These are phyloP conservation scores for Vitis labrusca DNA, from an alignment of 164 flowering plant species.

Conservation along the genomic window DNA sequence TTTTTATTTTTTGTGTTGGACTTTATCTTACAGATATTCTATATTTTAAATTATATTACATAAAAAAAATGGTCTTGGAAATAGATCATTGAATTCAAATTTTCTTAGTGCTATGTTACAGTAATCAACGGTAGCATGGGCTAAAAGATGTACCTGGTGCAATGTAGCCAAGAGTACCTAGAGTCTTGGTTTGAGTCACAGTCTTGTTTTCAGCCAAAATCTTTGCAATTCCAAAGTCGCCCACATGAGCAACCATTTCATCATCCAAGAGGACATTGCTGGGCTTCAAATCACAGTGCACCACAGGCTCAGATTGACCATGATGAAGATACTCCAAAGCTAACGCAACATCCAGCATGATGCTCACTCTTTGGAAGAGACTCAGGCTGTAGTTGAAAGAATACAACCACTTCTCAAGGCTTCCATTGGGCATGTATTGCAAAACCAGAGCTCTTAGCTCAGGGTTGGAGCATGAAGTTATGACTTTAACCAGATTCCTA, in stretches of 20 bases:
- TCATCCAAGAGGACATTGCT: constrained; percentile 17
- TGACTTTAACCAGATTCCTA: constrained; percentile 1
- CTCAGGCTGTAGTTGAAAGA: neutral
- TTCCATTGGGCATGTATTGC: neutral
- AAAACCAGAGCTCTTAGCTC: neutral
- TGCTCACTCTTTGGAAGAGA: neutral
- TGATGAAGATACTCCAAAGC: constrained; percentile 22
- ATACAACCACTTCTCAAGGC: constrained; percentile 3
- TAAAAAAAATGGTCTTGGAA: no score
- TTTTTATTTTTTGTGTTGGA: no score
- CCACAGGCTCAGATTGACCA: constrained; percentile 13
- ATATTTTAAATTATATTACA: no score
- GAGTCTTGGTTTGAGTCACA: neutral
- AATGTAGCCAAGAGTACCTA: constrained; percentile 13
- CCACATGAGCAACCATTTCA: constrained; percentile 14
- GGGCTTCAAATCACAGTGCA: constrained; percentile 27
- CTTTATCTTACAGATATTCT: no score
- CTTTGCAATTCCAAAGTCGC: constrained; percentile 23
- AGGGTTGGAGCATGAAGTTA: neutral
- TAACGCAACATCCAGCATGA: neutral
- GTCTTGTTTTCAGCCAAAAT: neutral
- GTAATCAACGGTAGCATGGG: neutral
- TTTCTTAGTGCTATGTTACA: no score
- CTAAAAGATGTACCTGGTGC: constrained; percentile 16
- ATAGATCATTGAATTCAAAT: neutral